Percentiles rank a stretch among this genome's conserved stretches.
Evolutionary conservation across 2,329 filamentous ascomycete genomes (phyloP).

Genomic region (Erysiphe pulchra): DNA sequence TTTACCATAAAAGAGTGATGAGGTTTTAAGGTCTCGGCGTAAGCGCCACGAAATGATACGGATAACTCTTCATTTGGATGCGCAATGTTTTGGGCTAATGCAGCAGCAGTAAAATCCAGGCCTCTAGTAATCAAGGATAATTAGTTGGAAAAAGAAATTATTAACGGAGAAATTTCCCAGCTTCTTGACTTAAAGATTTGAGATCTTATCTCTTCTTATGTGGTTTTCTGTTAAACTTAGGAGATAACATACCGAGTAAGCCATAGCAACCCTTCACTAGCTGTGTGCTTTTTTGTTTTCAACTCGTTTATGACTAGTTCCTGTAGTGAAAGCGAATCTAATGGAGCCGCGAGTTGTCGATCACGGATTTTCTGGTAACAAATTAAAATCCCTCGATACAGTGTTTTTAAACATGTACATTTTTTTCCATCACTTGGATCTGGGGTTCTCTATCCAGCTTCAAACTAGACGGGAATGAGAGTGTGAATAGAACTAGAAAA

Average conservation of each 20-base stretch:
- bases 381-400: background rate
- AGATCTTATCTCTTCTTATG: too few relatives aligned
- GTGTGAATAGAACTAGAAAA: background rate
- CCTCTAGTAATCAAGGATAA: conserved; percentile 26
- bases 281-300: conserved; percentile 67
- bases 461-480: too few relatives aligned
- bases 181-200: too few relatives aligned
- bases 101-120: conserved; percentile 78
- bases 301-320: conserved; percentile 67
- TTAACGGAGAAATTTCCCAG: background rate
- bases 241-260: conserved; percentile 40
- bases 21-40: conserved; percentile 67
- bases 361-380: conserved; percentile 57
- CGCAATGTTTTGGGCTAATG: conserved; percentile 51
- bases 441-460: too few relatives aligned
- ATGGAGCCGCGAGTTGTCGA: conserved; percentile 51
- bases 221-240: background rate
- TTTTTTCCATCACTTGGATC: too few relatives aligned
- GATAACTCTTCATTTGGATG: conserved; percentile 50
- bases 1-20: conserved; percentile 78
- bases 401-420: too few relatives aligned
- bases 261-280: conserved; percentile 80
- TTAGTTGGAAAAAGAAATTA: background rate
- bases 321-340: conserved; percentile 63
- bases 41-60: conserved; percentile 66